Evolutionary conservation across 2,329 filamentous ascomycete genomes (phyloP), one percentile per base, ranked within the genome.

Genomic region (Epichloe uncinata): DNA sequence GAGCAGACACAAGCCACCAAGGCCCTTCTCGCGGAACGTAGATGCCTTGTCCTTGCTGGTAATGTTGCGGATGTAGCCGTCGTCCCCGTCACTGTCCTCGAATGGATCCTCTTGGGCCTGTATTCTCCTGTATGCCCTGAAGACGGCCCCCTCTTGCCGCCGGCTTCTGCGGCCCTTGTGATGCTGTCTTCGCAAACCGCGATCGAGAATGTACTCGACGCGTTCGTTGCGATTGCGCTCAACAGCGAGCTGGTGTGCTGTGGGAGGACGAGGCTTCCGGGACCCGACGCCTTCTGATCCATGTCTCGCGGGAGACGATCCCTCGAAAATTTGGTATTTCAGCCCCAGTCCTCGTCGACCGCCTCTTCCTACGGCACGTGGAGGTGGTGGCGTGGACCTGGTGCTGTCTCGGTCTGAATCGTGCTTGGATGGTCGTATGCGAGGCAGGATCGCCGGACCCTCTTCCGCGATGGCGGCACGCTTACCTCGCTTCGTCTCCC

Each of bases 131-230:
- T 81, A 80, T 1, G 84, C 78, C 41, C 84, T 75, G 56, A 83
- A 71, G 49, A 91, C 74, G 8, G 79, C 73, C 12, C 85, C 84
- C 52, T 88, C 80, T 49, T 74, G 70, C 18, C 77, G 76, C 4
- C 86, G 77, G 16, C 68, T 60, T 57, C 81, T 81, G 44, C 80
- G 78, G 12, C 81, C 76, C 50, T 72, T 72, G 60, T 81, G 78
- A 60, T 89, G 83, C 47, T 79, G 73, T 55, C 73, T 75, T 45
- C 84, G 79, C 35, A 91, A 70, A 33, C 84, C 82, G n/a, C 82
- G 79, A 56, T 87, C 83, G 15, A 93, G 76, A 47, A 88, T 86
- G 58, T 89, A 84, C 59, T 89, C 84, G n/a, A 91, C 86, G 5
- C 86, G 81, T 59, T 87, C 80, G 53, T 80, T 84, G 16, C 87